phyloP scores from a whole-genome alignment of 192 early-diverging fungal genomes.

The Entomortierella chlamydospora region DNA sequence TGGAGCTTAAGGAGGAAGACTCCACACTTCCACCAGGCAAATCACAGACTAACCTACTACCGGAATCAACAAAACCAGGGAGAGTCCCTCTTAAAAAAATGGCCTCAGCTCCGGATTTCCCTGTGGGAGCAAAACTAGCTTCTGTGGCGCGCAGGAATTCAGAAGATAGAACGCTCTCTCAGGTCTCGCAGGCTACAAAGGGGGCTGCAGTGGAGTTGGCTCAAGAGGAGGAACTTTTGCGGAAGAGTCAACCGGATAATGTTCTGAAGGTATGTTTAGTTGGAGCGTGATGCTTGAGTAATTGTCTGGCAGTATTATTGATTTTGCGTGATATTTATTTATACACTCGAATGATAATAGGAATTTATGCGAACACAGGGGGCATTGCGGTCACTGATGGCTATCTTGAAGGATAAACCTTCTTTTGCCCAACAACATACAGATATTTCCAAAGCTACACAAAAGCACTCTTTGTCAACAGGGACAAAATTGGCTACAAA shows the following conservation, averaged over 20 bases:
- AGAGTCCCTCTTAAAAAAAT: conserved; percentile 32
- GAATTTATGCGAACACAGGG: conserved; percentile 57
- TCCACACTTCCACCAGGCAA: not conserved
- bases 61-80: not conserved
- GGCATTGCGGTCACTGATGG: conserved; percentile 44
- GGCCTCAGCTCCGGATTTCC: conserved; percentile 42
- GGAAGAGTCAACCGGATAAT: conserved; percentile 53
- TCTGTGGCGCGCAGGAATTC: conserved; percentile 39
- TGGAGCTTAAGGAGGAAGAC: not conserved
- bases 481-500: conserved; percentile 41
- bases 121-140: conserved; percentile 8
- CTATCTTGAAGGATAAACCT: conserved; percentile 25
- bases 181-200: conserved; percentile 17
- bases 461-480: conserved; percentile 22
- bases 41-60: not conserved
- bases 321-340: not conserved
- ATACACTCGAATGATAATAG: not conserved
- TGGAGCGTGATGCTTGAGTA: not conserved
- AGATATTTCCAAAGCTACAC: conserved; percentile 10
- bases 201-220: conserved; percentile 48
- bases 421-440: conserved; percentile 4
- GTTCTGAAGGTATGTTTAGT: conserved; percentile 33
- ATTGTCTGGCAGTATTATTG: no score
- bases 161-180: conserved; percentile 31
- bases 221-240: conserved; percentile 37